Conservation (phyloP, 192 early-diverging fungal species). For the Polychytrium aggregatum region DNA sequence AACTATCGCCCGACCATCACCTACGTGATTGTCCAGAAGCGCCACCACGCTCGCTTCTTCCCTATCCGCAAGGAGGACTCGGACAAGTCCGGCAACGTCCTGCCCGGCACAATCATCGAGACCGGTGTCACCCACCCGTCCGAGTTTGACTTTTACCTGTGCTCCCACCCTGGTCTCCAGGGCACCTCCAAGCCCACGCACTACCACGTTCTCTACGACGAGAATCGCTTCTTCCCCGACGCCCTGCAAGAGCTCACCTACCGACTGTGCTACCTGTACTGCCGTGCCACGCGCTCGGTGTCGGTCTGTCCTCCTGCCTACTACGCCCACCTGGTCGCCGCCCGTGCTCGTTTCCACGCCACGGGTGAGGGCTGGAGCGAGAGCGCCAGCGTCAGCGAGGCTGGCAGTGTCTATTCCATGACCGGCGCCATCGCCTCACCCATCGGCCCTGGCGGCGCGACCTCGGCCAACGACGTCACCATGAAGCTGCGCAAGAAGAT, state of each 20-base stretch:
- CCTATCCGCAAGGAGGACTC: constrained; percentile 42
- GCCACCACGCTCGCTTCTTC: constrained; percentile 76
- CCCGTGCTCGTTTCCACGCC: constrained; percentile 73
- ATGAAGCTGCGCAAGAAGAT: constrained; percentile 1
- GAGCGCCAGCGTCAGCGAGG: constrained; percentile 5
- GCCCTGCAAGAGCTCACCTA: constrained; percentile 78
- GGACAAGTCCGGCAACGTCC: constrained; percentile 40
- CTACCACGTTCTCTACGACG: constrained; percentile 84
- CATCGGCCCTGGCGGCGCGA: not conserved
- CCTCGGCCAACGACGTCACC: constrained; percentile 1
- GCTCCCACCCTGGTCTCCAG: constrained; percentile 82
- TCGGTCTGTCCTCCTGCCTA: constrained; percentile 83
- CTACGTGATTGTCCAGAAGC: constrained; percentile 77
- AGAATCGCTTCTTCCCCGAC: constrained; percentile 69
- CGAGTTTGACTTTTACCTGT: constrained; percentile 60
- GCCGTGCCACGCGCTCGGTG: constrained; percentile 76
- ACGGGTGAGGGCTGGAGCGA: constrained; percentile 40
- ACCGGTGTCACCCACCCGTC: constrained; percentile 38
- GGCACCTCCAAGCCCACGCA: constrained; percentile 87
- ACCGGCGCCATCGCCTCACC: constrained; percentile 3
- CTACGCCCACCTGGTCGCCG: constrained; percentile 86
- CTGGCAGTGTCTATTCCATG: constrained; percentile 6
- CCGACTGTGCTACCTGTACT: constrained; percentile 80
- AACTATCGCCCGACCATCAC: constrained; percentile 71
- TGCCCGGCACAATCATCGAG: constrained; percentile 49